Percentiles rank a stretch among this genome's conserved stretches.
These are phyloP conservation scores for Saururus chinensis DNA, from an alignment of 164 flowering plant species.

Conservation along the genomic window DNA sequence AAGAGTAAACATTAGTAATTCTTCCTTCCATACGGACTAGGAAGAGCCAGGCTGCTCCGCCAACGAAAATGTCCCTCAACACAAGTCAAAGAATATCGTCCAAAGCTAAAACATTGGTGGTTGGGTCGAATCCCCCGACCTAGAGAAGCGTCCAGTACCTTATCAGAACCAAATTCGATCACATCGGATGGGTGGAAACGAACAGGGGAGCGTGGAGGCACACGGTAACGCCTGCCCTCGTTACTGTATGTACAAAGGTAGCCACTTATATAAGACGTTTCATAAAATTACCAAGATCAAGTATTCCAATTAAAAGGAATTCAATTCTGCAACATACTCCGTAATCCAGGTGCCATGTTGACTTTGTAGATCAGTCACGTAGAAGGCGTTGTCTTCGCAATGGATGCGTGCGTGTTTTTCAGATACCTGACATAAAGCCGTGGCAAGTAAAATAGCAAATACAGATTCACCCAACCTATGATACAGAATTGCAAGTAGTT, in stretches of 20 bases:
- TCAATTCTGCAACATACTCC: conserved; percentile 40
- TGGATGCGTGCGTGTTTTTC: conserved; percentile 59
- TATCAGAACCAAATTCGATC: conserved; percentile 64
- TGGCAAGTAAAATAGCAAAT: too few relatives aligned
- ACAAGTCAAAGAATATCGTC: too few relatives aligned
- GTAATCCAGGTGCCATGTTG: conserved; percentile 76
- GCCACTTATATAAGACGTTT: neutral
- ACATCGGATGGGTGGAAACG: conserved; percentile 70
- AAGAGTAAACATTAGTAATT: too few relatives aligned
- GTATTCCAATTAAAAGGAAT: neutral
- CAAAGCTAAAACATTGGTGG: too few relatives aligned
- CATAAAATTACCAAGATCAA: neutral
- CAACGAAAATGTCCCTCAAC: too few relatives aligned
- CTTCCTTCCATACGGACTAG: neutral
- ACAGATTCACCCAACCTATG: neutral
- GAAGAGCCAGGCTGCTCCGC: too few relatives aligned
- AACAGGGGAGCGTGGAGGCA: conserved; percentile 58
- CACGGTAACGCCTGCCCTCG: conserved; percentile 57
- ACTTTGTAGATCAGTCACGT: conserved; percentile 64
- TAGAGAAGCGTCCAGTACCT: conserved; percentile 20
- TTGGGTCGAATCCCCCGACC: too few relatives aligned
- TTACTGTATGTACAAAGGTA: conserved; percentile 35
- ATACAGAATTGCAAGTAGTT: too few relatives aligned
- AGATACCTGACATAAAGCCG: conserved; percentile 44
- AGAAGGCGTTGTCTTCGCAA: conserved; percentile 71